Evolutionary conservation across 2,329 filamentous ascomycete species (phyloP).

Genomic region (Grosmannia penicillata): DNA sequence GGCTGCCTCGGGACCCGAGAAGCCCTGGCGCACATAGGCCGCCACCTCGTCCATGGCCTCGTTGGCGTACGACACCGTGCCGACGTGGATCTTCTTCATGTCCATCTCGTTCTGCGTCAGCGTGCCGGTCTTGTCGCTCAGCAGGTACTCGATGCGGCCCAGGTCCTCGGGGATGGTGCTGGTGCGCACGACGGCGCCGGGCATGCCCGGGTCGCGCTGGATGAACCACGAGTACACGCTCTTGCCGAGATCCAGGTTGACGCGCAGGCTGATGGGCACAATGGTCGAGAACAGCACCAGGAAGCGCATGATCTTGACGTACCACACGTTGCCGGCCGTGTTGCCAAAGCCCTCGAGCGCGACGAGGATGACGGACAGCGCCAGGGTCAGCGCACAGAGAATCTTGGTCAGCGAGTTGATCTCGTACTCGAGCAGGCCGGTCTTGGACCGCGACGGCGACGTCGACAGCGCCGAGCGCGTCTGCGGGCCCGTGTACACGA

Average conservation of each 20-base stretch:
- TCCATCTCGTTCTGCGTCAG: constrained; percentile 98
- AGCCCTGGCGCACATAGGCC: constrained; percentile 73
- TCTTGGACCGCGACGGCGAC: constrained; percentile 81
- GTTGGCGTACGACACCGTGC: constrained; percentile 94
- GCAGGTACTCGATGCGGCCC: constrained; percentile 85
- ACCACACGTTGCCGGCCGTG: constrained; percentile 60
- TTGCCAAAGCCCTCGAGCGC: constrained; percentile 68
- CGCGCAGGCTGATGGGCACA: constrained; percentile 88
- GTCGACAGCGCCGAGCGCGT: constrained; percentile 91
- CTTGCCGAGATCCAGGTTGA: constrained; percentile 95
- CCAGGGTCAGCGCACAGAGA: constrained; percentile 73
- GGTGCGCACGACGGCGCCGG: constrained; percentile 83
- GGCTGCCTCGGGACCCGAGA: constrained; percentile 39
- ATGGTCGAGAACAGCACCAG: constrained; percentile 98
- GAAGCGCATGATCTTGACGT: constrained; percentile 96
- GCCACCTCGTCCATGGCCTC: constrained; percentile 97
- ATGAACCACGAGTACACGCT: constrained; percentile 94
- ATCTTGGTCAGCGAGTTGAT: constrained; percentile 98
- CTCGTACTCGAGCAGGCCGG: constrained; percentile 82
- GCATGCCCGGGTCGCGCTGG: constrained; percentile 77
- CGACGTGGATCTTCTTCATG: constrained; percentile 96
- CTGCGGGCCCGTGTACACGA: constrained; percentile 89
- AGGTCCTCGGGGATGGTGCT: constrained; percentile 96
- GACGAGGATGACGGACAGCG: constrained; percentile 76
- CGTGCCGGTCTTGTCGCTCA: constrained; percentile 97